A percentile compares a stretch with the other conserved stretches of the same genome.
These are phyloP conservation scores for Penicillium polonicum DNA, from an alignment of 2,329 filamentous ascomycete genomes.

Conservation along the genomic window DNA sequence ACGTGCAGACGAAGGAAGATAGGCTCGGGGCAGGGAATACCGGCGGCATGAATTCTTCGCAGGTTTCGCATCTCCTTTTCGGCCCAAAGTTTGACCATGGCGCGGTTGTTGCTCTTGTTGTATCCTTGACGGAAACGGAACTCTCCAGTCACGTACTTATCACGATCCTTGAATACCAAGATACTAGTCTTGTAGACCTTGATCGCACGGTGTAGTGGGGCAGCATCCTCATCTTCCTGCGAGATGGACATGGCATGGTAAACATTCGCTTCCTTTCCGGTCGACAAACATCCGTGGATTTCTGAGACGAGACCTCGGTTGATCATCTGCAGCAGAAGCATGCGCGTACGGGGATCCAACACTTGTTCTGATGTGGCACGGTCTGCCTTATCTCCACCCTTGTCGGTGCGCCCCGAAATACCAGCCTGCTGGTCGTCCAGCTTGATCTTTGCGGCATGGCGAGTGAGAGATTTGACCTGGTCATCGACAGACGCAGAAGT, in stretches of 20 bases:
- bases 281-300: conserved; percentile 92
- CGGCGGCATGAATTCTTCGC: conserved; percentile 75
- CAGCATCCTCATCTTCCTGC: conserved; percentile 52
- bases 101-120: conserved; percentile 90
- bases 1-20: conserved; percentile 90
- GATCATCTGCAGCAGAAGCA: conserved; percentile 95
- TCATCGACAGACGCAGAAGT: conserved; percentile 79
- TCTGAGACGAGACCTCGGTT: conserved; percentile 86
- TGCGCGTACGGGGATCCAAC: conserved; percentile 86
- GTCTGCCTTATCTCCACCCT: conserved; percentile 73
- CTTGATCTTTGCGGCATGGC: conserved; percentile 81
- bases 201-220: conserved; percentile 73
- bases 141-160: conserved; percentile 93
- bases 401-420: conserved; percentile 49
- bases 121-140: conserved; percentile 87
- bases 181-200: conserved; percentile 99
- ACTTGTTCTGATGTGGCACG: conserved; percentile 94
- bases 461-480: conserved; percentile 78
- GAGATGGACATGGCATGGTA: conserved; percentile 77
- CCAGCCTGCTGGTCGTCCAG: conserved; percentile 64
- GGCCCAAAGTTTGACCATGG: conserved; percentile 98
- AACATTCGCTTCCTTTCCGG: conserved; percentile 97
- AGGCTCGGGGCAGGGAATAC: conserved; percentile 88
- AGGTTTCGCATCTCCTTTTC: conserved; percentile 98
- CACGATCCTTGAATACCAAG: conserved; percentile 94